Conservation (phyloP, 805 yeast genomes). For the Saccharomyces mikatae region DNA sequence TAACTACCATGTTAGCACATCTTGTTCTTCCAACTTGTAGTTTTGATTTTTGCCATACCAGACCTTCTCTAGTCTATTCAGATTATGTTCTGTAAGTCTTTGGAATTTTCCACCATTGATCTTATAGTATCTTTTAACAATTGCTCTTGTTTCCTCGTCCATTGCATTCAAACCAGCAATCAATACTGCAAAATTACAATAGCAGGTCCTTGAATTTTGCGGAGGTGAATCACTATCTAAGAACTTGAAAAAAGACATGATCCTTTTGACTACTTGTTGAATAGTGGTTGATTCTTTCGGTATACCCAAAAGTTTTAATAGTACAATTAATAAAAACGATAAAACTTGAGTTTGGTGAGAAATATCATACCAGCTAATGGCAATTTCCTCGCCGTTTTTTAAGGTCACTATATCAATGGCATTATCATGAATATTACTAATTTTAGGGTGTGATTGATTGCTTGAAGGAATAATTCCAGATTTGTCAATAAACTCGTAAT, state of each 20-base stretch:
- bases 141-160: slow-evolving; percentile 28
- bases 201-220: slow-evolving; percentile 30
- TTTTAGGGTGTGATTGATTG: slow-evolving; percentile 30
- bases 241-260: slow-evolving; percentile 29
- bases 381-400: slow-evolving; percentile 22
- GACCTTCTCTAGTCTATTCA: slow-evolving; percentile 28
- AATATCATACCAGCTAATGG: slow-evolving; percentile 33
- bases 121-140: slow-evolving; percentile 26
- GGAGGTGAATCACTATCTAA: slow-evolving; percentile 31
- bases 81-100: slow-evolving; percentile 29
- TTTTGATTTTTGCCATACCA: slow-evolving; percentile 28
- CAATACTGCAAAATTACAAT: slow-evolving; percentile 31
- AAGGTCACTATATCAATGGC: slow-evolving; percentile 29
- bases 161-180: slow-evolving; percentile 31
- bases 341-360: slow-evolving; percentile 33
- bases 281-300: slow-evolving; percentile 28
- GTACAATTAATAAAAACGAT: slow-evolving; percentile 27
- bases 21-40: slow-evolving; percentile 28
- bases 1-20: slow-evolving; percentile 28
- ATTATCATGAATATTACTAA: slow-evolving; percentile 27
- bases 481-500: slow-evolving; percentile 29
- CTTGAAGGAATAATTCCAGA: slow-evolving; percentile 29
- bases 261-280: slow-evolving; percentile 29
- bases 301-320: slow-evolving; percentile 27
- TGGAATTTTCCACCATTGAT: slow-evolving; percentile 26